These are phyloP conservation scores for Aquanectria penicillioides DNA, from an alignment of 2,329 filamentous ascomycete species.

Conservation along the genomic window DNA sequence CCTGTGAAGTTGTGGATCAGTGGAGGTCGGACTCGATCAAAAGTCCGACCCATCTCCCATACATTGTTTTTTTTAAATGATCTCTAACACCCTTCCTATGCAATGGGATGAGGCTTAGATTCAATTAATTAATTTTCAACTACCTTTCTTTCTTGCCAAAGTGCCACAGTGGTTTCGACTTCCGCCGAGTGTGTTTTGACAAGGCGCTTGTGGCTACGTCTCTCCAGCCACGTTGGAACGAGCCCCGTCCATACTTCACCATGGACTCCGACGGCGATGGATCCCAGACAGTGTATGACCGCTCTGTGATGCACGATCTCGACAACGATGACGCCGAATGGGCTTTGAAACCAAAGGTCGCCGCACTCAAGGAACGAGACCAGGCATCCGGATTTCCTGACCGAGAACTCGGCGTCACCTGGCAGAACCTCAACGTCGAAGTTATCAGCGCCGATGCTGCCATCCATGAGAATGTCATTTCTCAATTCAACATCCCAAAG, in stretches of 20 bases:
- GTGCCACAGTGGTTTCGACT: neutral
- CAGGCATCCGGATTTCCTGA: constrained; percentile 56
- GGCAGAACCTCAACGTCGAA: constrained; percentile 71
- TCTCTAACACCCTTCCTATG: neutral
- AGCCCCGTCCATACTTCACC: constrained; percentile 15
- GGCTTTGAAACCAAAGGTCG: constrained; percentile 59
- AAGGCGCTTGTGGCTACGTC: constrained; percentile 15
- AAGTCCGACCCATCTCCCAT: constrained; percentile 13
- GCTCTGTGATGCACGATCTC: constrained; percentile 18
- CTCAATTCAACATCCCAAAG: constrained; percentile 66
- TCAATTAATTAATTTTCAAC: constrained; percentile 5
- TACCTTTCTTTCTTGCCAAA: neutral
- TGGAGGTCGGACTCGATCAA: constrained; percentile 1
- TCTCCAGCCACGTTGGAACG: constrained; percentile 13
- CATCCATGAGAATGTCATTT: constrained; percentile 72
- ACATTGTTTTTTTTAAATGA: neutral
- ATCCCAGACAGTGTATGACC: constrained; percentile 38
- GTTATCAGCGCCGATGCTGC: constrained; percentile 70
- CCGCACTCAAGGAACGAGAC: constrained; percentile 54
- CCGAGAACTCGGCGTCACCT: constrained; percentile 70
- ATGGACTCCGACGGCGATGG: constrained; percentile 43
- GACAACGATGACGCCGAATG: constrained; percentile 48
- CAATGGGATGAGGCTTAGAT: neutral
- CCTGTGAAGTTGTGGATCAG: neutral
- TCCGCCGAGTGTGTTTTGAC: neutral